Base-by-base conservation (phyloP, 2,329 filamentous ascomycete species). In the Coniochaeta prunicola region DNA sequence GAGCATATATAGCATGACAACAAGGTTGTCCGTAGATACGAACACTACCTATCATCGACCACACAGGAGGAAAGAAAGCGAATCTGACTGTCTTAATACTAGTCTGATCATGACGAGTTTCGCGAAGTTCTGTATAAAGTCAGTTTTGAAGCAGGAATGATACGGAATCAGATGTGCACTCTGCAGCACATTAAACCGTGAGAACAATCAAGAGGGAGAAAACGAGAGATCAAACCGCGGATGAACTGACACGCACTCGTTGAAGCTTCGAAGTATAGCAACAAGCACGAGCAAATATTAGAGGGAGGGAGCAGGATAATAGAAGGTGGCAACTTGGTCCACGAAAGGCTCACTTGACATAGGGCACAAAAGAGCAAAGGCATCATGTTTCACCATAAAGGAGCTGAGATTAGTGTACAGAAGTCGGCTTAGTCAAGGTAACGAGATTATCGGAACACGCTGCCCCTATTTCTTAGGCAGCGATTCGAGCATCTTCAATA, bases 401-500 rank as follows among this genome's bases (percentile, higher is more conserved):
- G 50, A 54, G 50, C 28, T 45, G 31, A 7, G 48, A 48, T 24
- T 26, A 54, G 21, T 15, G 24, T 30, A 53, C 45, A n/a, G 36
- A 34, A 50, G 53, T 55, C 21, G 21, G 34, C 24, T 31, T 33
- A 30, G 36, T 30, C 45, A 42, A 19, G 55, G 54, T 56, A n/a
- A 8, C 26, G 15, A 45, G 56, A 38, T 38, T 21, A 15, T 2
- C 26, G 10, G 3, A 24, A 26, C 24, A 30, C 6, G 24, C 45
- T 6, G 4, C 13, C 13, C 60, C 50, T 64, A 59, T 53, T 61
- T 64, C 59, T 69, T 66, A 26, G 67, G 65, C 58, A 85, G 71
- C 59, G 83, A 78, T 60, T 85, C 83, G 57, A 97, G 74, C 74
- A 96, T 80, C 74, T 89, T 91, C 69, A 96, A 74, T 61, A 97